Evolutionary conservation across 2,329 filamentous ascomycete species (phyloP).

Genomic region (Dactylellina leptospora): DNA sequence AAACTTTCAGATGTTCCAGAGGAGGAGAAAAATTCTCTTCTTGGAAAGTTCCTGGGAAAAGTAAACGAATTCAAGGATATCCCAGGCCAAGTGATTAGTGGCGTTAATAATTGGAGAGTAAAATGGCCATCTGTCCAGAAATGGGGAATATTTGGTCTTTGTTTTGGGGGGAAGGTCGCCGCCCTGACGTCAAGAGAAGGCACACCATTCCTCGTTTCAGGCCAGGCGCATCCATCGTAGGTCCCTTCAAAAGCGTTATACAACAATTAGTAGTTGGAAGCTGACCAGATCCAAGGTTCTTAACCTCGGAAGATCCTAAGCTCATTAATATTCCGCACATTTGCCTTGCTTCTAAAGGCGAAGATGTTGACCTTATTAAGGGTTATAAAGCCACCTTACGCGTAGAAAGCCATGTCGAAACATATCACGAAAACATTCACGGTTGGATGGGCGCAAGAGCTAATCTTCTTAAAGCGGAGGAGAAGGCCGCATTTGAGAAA

Average conservation of each 20-base stretch:
- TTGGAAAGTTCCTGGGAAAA: conserved; percentile 20
- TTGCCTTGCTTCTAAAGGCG: conserved; percentile 39
- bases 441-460: conserved; percentile 38
- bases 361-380: conserved; percentile 11
- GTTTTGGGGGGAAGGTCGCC: conserved; percentile 29
- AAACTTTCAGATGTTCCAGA: background rate
- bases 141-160: conserved; percentile 31
- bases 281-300: conserved; percentile 2
- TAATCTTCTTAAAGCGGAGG: conserved; percentile 4
- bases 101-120: background rate
- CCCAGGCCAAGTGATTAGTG: conserved; percentile 1
- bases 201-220: conserved; percentile 24
- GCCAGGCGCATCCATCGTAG: conserved; percentile 43
- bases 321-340: conserved; percentile 33
- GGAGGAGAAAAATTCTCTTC: conserved; percentile 1
- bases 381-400: conserved; percentile 20
- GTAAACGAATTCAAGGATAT: conserved; percentile 26
- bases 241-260: conserved; percentile 3
- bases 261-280: background rate
- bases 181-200: conserved; percentile 23
- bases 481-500: conserved; percentile 21
- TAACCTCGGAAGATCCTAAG: conserved; percentile 25
- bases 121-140: conserved; percentile 23
- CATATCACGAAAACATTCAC: conserved; percentile 29
- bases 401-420: conserved; percentile 22